Evolutionary conservation across 805 yeast species (phyloP), one percentile per base, ranked within the genome.

Genomic region (Pichia thaimueangensis): DNA sequence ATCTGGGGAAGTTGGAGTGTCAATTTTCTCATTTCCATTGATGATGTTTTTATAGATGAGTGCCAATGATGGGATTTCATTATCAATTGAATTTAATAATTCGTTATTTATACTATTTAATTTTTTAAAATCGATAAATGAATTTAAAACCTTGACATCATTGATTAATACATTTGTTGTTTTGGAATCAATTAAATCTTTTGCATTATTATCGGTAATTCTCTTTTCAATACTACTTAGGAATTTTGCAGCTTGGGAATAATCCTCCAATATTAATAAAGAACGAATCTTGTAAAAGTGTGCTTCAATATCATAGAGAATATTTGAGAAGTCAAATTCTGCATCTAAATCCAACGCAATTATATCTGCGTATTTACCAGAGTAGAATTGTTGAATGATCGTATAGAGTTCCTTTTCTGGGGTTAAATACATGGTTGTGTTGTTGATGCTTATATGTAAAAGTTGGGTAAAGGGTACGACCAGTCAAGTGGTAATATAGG

Each of bases 341-440:
- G 51, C 34, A 33, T 42, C 52, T 9, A 58, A 28, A 31, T 52
- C 48, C 11, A 50, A 29, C 20, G 47, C 35, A 5, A 45, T 47
- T 20, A 54, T 30, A 17, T 54, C 56, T 5, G 39, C 24, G 37
- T 54, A 55, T 42, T 52, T 51, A 17, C 62, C 53, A 25, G 57
- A 46, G 32, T 52, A 48, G 62, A 56, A 34, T 55, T 58, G 45
- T 54, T 56, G 51, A 55, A 63, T 48, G 13, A 60, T 43, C 10
- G 57, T 56, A 38, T 57, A 60, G 15, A 65, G 51, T 38, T 55
- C 56, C 30, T 50, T 51, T 20, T 51, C 55, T 41, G 55, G 55
- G 5, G 45, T 40, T 22, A 51, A 15, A 23, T 51, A 51, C 55
- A 51, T 51, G n/a, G 15, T 28, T 36, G 27, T 6, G 2, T 30